phyloP scores from a whole-genome alignment of 257 asterid genomes.

The Solanum tacnaense region DNA sequence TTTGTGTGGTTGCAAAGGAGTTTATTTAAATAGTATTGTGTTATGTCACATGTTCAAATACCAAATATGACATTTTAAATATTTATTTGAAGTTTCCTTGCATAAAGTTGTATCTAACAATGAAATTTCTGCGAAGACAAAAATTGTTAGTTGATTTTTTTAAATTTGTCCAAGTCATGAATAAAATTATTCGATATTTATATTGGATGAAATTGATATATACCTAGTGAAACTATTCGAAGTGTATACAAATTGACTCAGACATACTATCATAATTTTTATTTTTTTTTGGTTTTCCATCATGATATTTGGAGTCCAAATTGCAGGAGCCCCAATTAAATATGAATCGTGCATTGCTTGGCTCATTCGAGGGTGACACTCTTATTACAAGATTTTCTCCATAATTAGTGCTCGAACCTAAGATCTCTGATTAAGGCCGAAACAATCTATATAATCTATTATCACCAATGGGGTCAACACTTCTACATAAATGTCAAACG shows the following conservation, averaged over 20 bases:
- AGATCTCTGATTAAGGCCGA: too few relatives aligned
- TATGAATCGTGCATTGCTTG: too few relatives aligned
- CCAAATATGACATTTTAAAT: neutral
- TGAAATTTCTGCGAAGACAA: neutral
- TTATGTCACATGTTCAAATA: neutral
- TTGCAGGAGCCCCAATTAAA: too few relatives aligned
- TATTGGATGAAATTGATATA: neutral
- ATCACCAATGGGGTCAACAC: neutral
- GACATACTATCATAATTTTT: too few relatives aligned
- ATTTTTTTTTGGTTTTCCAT: too few relatives aligned
- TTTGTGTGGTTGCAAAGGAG: neutral
- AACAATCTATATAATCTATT: neutral
- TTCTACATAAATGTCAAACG: constrained; percentile 33
- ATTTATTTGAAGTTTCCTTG: neutral
- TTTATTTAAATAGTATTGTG: neutral
- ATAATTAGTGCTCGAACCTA: too few relatives aligned
- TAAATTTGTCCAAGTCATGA: neutral
- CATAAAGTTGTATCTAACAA: neutral
- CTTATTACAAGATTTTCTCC: too few relatives aligned
- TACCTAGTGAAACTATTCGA: neutral
- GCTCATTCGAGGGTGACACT: too few relatives aligned
- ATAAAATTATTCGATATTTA: too few relatives aligned
- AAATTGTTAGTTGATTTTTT: neutral
- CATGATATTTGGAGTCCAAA: too few relatives aligned
- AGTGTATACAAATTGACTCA: too few relatives aligned